Conservation (phyloP, 257 asterid species). For the Nicotiana tabacum region DNA sequence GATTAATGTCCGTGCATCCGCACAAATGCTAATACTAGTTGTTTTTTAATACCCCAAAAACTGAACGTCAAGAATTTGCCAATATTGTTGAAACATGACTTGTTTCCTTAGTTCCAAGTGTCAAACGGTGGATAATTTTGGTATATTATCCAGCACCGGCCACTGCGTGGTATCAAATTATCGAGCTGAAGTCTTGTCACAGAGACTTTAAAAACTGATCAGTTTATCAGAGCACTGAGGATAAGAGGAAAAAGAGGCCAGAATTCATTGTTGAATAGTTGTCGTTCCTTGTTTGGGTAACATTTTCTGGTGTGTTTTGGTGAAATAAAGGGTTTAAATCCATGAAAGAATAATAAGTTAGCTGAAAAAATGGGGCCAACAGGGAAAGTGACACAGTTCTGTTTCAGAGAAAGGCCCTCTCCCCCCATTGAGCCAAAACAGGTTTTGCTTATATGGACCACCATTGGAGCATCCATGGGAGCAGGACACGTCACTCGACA, state of each 20-base stretch:
- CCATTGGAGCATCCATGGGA: neutral
- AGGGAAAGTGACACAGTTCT: neutral
- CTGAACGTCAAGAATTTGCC: conserved; percentile 5
- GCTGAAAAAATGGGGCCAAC: neutral
- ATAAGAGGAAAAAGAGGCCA: too few species aligned
- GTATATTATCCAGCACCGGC: neutral
- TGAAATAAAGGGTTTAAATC: neutral
- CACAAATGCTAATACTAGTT: too few species aligned
- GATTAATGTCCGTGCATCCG: too few species aligned
- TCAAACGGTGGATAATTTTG: neutral
- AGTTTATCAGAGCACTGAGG: too few species aligned
- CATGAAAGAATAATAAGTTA: neutral
- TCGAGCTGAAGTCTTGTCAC: too few species aligned
- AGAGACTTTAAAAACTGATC: too few species aligned
- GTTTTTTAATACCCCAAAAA: neutral
- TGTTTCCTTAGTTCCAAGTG: conserved; percentile 1
- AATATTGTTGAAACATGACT: conserved; percentile 2
- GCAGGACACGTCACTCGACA: neutral
- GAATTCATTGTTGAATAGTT: neutral
- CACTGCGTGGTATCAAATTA: neutral
- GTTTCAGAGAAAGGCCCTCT: neutral
- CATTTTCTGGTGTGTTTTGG: neutral
- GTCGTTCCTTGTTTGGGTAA: neutral
- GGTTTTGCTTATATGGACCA: neutral
- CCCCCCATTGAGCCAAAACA: too few species aligned